phyloP scores from a whole-genome alignment of 208 protist species.

The Spongospora subterranea region DNA sequence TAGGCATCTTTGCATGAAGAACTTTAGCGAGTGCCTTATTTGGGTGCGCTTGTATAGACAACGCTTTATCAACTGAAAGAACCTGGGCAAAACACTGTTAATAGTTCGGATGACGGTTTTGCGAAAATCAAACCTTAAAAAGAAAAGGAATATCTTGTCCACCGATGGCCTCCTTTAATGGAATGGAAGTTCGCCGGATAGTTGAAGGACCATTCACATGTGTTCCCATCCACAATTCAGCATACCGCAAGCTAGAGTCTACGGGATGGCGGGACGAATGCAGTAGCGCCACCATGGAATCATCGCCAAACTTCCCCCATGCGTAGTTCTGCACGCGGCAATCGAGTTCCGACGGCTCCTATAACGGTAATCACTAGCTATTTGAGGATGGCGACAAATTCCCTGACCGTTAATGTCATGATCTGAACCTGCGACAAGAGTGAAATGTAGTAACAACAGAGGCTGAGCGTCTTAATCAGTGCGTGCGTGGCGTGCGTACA shows the following conservation, averaged over 20 bases:
- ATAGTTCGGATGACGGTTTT: slow-evolving; percentile 40
- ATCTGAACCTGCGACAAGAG: too few relatives aligned
- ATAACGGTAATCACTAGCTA: too few relatives aligned
- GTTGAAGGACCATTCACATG: slow-evolving; percentile 87
- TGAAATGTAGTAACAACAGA: too few relatives aligned
- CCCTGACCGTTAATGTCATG: too few relatives aligned
- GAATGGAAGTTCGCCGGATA: slow-evolving; percentile 51
- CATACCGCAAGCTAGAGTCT: slow-evolving; percentile 72
- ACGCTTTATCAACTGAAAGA: slow-evolving; percentile 89
- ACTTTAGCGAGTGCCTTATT: slow-evolving; percentile 85
- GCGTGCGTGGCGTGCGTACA: too few relatives aligned
- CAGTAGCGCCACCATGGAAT: slow-evolving; percentile 67
- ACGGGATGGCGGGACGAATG: slow-evolving; percentile 35
- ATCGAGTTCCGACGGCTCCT: slow-evolving; percentile 56
- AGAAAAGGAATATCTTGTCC: slow-evolving; percentile 61
- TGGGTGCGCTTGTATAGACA: slow-evolving; percentile 97
- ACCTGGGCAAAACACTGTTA: slow-evolving; percentile 96
- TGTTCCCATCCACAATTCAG: slow-evolving; percentile 97
- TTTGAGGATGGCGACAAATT: too few relatives aligned
- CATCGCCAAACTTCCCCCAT: slow-evolving; percentile 75
- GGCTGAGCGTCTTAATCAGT: too few relatives aligned
- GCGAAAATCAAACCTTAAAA: slow-evolving; percentile 50
- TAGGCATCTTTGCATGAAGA: slow-evolving; percentile 63
- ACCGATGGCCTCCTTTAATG: slow-evolving; percentile 31
- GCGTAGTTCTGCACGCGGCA: slow-evolving; percentile 72